A percentile compares a stretch with the other conserved stretches of the same genome.
These are phyloP conservation scores for Aureobasidium melanogenum DNA, from an alignment of 2,329 filamentous ascomycete genomes.

Conservation along the genomic window DNA sequence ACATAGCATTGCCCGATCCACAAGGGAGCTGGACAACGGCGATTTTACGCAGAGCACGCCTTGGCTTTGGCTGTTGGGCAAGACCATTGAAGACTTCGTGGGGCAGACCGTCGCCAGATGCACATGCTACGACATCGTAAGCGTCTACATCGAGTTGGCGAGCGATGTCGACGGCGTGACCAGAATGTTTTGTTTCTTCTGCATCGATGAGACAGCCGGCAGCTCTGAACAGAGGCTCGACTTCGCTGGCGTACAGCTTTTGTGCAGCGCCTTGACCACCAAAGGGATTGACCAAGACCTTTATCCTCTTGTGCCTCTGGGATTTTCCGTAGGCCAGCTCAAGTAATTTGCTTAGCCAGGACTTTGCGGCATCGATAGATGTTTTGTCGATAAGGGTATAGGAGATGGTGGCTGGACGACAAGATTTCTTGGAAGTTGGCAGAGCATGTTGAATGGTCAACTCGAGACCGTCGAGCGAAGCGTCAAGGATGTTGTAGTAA, in stretches of 20 bases:
- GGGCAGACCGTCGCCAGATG: conserved; percentile 84
- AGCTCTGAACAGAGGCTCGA: conserved; percentile 73
- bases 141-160: conserved; percentile 66
- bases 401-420: conserved; percentile 53
- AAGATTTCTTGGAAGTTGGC: conserved; percentile 39
- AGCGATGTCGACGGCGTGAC: conserved; percentile 71
- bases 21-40: conserved; percentile 84
- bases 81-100: conserved; percentile 95
- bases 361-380: conserved; percentile 39
- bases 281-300: conserved; percentile 84
- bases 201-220: conserved; percentile 70
- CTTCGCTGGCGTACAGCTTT: conserved; percentile 64
- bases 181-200: conserved; percentile 59
- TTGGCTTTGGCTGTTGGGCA: conserved; percentile 65
- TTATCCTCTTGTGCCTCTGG: conserved; percentile 65
- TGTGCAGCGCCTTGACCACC: conserved; percentile 72
- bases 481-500: conserved; percentile 80
- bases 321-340: conserved; percentile 61
- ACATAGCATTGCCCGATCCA: conserved; percentile 90
- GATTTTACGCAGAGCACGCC: conserved; percentile 62
- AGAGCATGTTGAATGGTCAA: conserved; percentile 67
- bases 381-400: conserved; percentile 49
- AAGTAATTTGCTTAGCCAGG: conserved; percentile 59
- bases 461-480: conserved; percentile 50
- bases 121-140: conserved; percentile 79